Base-by-base conservation (phyloP, 768 basidiomycete species). In the Hypholoma fasciculare region DNA sequence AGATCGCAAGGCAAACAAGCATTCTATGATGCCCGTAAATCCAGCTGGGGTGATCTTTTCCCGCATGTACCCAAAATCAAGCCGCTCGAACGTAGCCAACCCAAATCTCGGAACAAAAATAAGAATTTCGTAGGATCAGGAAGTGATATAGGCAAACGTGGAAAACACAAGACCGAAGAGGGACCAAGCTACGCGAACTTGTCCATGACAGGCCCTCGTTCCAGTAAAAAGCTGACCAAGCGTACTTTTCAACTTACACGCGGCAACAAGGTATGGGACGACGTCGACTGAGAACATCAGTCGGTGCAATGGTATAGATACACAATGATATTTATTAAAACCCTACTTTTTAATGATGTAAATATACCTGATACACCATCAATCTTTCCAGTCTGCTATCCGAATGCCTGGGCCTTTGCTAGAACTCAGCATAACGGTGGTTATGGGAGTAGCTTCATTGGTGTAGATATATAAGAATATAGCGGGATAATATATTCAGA, bases 1-100 rank as follows among this genome's bases (percentile, higher is more conserved):
- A 94, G 86, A 64, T 96, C 93, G 2, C 95, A 96, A 74, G 95
- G 95, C n/a, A 96, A 94, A 71, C 95, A 98, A 65, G 82, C 85
- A 0, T 99, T 86, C 69, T 94, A 98, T 68, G 97, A 98, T 70
- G 95, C 96, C 2, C 87, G 96, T 37, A 98, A 98, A 74, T 87
- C 92, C 0, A 74, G 72, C 9, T 98, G 96, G 96, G 97, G 97
- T 17, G 97, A 98, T 69, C 78, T 93, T 20, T 98, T 98, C 73
- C 97, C 97, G 19, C 96, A 98, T 67, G 73, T 78, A 16, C 85
- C 94, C 4, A 95, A 94, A 72, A 92, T 90, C 67, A 67, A 78
- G 6, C 86, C 90, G 0, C 84, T 90, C 56, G 83, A 87, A 61
- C 85, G 89, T 3, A 74, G 78, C 65, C 78, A 82, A 64, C 44